Evolutionary conservation across 495 filamentous ascomycete species (phyloP).

Genomic region (Xylaria grammica): DNA sequence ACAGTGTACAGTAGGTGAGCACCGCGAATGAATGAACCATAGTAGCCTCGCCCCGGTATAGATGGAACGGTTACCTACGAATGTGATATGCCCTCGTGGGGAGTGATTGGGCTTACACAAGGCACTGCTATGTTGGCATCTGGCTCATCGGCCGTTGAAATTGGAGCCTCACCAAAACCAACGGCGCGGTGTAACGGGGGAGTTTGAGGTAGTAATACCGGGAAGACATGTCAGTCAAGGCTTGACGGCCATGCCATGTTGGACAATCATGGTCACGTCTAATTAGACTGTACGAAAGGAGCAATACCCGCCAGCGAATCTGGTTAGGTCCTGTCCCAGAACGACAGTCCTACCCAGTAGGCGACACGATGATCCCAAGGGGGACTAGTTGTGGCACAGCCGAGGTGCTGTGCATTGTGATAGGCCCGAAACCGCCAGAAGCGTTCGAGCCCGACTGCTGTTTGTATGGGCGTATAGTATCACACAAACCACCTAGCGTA

Average conservation of each 20-base stretch:
- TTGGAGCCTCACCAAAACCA: slow-evolving; percentile 5
- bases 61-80: not conserved
- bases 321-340: slow-evolving; percentile 33
- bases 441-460: slow-evolving; percentile 6
- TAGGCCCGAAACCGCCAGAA: slow-evolving; percentile 34
- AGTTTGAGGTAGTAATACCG: slow-evolving; percentile 20
- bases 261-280: slow-evolving; percentile 3
- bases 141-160: not conserved
- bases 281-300: slow-evolving; percentile 24
- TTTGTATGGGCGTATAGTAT: slow-evolving; percentile 13
- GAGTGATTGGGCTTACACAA: not conserved
- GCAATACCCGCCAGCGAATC: slow-evolving; percentile 28
- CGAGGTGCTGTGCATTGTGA: slow-evolving; percentile 32
- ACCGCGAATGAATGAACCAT: not conserved
- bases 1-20: not conserved
- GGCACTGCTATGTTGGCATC: not conserved
- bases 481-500: slow-evolving; percentile 15
- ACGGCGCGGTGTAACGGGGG: slow-evolving; percentile 14
- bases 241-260: slow-evolving; percentile 3
- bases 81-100: not conserved
- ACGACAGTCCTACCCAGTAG: slow-evolving; percentile 28
- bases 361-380: slow-evolving; percentile 30
- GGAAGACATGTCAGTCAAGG: slow-evolving; percentile 17
- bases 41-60: not conserved
- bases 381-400: slow-evolving; percentile 31